A percentile compares a stretch with the other conserved stretches of the same genome.
phyloP scores from a whole-genome alignment of 192 early-diverging fungal species.

The Allomyces arbusculus region DNA sequence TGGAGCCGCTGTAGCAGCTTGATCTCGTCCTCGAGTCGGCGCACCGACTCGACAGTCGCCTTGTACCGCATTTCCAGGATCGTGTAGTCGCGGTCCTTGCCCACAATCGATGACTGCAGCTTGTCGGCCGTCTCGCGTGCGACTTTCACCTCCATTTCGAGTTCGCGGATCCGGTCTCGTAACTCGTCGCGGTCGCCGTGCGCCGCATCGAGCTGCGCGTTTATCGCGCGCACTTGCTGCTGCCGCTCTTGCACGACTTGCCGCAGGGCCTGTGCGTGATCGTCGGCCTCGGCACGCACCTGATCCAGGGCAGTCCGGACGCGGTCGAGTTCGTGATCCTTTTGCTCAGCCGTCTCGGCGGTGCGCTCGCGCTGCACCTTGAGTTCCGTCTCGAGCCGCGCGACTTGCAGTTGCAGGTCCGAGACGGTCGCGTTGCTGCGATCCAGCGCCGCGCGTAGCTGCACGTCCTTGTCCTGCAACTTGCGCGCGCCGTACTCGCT shows the following conservation, averaged over 20 bases:
- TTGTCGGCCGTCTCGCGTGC: background rate
- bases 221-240: background rate
- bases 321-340: background rate
- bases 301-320: background rate
- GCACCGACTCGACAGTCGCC: background rate
- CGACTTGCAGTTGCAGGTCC: background rate
- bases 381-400: background rate
- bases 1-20: no score
- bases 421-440: background rate
- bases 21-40: background rate
- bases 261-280: background rate
- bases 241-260: background rate
- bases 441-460: background rate
- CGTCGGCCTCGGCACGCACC: background rate
- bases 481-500: background rate
- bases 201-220: background rate
- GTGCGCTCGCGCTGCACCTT: background rate
- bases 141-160: background rate
- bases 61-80: background rate
- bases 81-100: background rate
- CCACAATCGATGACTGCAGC: background rate
- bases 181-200: background rate
- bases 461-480: background rate
- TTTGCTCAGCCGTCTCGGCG: no score
- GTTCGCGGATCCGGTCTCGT: background rate